These are phyloP conservation scores for Dioscorea alata DNA, from an alignment of 106 monocot species.

Conservation along the genomic window DNA sequence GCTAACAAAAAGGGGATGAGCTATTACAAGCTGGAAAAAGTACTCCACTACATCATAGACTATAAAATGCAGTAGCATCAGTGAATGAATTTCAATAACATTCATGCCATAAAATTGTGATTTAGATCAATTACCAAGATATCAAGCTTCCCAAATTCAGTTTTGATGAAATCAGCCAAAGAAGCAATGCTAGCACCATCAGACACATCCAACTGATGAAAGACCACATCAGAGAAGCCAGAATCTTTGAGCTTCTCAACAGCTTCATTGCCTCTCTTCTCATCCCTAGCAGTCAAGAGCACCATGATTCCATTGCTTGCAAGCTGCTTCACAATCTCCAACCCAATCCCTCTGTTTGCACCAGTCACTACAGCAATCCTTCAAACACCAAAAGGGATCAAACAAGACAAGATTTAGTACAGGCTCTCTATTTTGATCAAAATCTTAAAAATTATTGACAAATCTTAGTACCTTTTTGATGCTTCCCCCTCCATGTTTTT, in stretches of 20 bases:
- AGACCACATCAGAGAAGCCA: conserved; percentile 7
- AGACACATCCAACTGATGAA: conserved; percentile 21
- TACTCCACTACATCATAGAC: background rate
- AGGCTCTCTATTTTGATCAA: no score
- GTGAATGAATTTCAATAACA: no score
- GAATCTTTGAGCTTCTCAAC: conserved; percentile 4
- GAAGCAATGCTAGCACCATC: conserved; percentile 13
- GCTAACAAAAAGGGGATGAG: no score
- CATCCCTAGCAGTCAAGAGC: background rate
- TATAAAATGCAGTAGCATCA: background rate
- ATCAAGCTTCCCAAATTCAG: conserved; percentile 18
- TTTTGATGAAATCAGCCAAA: conserved; percentile 8
- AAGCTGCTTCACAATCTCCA: background rate
- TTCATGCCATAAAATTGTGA: background rate
- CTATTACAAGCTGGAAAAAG: background rate
- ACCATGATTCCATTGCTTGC: background rate
- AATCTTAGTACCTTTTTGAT: no score
- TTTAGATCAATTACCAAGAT: conserved; percentile 7
- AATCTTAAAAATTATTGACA: no score
- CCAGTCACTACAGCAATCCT: background rate
- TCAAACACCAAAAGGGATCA: no score
- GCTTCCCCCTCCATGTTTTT: no score
- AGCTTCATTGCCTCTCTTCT: conserved; percentile 6
- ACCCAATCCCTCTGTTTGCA: background rate
- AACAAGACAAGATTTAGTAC: no score